A percentile compares a stretch with the other conserved stretches of the same genome.
These are phyloP conservation scores for Paraphoma sp. DNA, from an alignment of 2,329 filamentous ascomycete genomes.

Conservation along the genomic window DNA sequence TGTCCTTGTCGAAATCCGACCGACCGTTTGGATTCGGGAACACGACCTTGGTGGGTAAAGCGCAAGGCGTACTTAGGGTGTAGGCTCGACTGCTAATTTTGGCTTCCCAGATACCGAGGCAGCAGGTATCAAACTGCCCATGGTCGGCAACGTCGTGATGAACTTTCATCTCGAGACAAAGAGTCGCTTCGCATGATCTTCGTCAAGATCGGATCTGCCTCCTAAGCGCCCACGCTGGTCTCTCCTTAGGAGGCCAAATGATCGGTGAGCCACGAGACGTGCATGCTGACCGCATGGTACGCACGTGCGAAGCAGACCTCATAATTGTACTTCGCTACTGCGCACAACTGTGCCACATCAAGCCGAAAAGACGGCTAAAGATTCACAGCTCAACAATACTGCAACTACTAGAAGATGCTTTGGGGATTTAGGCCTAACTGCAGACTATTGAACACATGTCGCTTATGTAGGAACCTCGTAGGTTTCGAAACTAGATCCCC, in stretches of 20 bases:
- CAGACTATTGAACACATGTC: background rate
- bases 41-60: slow-evolving; percentile 1
- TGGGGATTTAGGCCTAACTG: background rate
- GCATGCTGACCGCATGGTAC: slow-evolving; percentile 15
- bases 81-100: background rate
- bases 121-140: no score
- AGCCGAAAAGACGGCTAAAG: slow-evolving; percentile 16
- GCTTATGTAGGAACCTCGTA: slow-evolving; percentile 8
- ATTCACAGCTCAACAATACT: slow-evolving; percentile 21
- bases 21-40: slow-evolving; percentile 6
- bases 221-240: background rate
- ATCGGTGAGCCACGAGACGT: slow-evolving; percentile 15
- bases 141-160: no score
- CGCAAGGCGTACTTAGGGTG: slow-evolving; percentile 3
- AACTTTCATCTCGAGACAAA: background rate
- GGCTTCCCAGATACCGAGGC: background rate
- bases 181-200: background rate
- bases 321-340: slow-evolving; percentile 1
- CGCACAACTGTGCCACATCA: background rate
- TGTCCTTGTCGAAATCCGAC: slow-evolving; percentile 2
- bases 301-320: slow-evolving; percentile 13
- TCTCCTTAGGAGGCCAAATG: background rate
- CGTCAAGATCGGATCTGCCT: slow-evolving; percentile 6
- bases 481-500: slow-evolving; percentile 12
- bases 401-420: background rate